Conservation (phyloP, 345 rosid genomes). For the Angophora floribunda region DNA sequence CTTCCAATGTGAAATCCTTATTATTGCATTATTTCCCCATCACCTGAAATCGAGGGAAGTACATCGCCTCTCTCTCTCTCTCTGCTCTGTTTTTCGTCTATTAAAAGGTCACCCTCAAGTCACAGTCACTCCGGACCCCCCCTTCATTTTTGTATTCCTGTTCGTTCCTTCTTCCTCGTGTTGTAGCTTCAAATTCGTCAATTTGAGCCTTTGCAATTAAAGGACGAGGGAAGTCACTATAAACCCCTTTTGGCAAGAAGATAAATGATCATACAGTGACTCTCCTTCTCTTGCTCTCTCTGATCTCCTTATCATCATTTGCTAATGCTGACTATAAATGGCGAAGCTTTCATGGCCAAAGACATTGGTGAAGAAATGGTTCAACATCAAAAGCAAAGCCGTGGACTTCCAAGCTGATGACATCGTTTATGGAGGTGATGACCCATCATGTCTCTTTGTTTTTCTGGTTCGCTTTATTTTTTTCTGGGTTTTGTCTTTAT, state of each 20-base stretch:
- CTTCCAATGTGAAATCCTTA: conserved; percentile 7
- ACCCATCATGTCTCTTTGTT: neutral
- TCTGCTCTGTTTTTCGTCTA: neutral
- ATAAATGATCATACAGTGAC: neutral
- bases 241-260: neutral
- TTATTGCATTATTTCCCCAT: conserved; percentile 10
- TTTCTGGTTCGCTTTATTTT: neutral
- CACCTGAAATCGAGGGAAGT: conserved; percentile 13
- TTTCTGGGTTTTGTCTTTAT: neutral
- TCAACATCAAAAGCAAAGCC: conserved; percentile 71
- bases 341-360: conserved; percentile 91
- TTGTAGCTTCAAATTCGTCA: neutral
- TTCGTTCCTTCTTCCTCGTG: neutral
- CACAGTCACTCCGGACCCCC: neutral
- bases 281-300: neutral
- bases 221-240: neutral
- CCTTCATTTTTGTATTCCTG: neutral
- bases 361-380: conserved; percentile 94
- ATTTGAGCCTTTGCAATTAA: neutral
- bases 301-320: neutral
- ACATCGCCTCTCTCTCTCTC: neutral
- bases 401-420: conserved; percentile 85
- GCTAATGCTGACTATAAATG: neutral
- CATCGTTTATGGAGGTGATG: conserved; percentile 34
- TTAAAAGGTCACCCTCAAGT: neutral